A percentile compares a stretch with the other conserved stretches of the same genome.
phyloP scores from a whole-genome alignment of 306 rosid genomes.

The Vicia faba region DNA sequence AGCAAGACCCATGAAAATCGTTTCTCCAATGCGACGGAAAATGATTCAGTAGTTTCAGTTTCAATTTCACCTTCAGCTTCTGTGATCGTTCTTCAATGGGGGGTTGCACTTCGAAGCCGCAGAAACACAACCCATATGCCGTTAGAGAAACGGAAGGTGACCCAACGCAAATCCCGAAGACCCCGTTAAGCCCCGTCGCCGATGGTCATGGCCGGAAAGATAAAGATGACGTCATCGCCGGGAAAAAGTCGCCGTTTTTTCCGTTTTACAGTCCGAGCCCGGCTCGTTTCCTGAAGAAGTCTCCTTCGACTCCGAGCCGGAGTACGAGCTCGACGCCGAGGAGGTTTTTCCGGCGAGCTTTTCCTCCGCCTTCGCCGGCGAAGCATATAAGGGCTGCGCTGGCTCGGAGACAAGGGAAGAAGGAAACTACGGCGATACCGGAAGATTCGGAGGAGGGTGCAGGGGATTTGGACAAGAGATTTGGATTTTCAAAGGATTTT shows the following conservation, averaged over 20 bases:
- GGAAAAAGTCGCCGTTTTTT: conserved; percentile 71
- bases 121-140: conserved; percentile 69
- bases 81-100: conserved; percentile 64
- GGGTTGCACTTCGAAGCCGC: conserved; percentile 87
- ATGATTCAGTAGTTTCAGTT: conserved; percentile 28
- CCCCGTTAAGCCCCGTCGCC: conserved; percentile 41
- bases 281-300: conserved; percentile 63
- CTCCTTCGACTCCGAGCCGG: conserved; percentile 57
- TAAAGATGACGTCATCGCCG: conserved; percentile 49
- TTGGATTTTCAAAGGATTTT: conserved; percentile 93
- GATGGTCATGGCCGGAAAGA: conserved; percentile 40
- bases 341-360: conserved; percentile 81
- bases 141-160: conserved; percentile 43
- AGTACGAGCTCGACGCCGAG: conserved; percentile 84
- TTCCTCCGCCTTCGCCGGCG: conserved; percentile 99
- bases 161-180: conserved; percentile 57
- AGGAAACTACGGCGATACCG: conserved; percentile 66
- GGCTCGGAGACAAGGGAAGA: conserved; percentile 79
- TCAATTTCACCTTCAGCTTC: conserved; percentile 31
- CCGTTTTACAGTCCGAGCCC: conserved; percentile 97
- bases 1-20: conserved; percentile 30
- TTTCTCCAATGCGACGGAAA: conserved; percentile 35
- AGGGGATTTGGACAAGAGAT: conserved; percentile 81
- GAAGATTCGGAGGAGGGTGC: conserved; percentile 71
- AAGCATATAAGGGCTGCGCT: conserved; percentile 83